Evolutionary conservation across 352 stramenopile genomes (phyloP), one percentile per base, ranked within the genome.

Genomic region (Globisporangium paddicum): DNA sequence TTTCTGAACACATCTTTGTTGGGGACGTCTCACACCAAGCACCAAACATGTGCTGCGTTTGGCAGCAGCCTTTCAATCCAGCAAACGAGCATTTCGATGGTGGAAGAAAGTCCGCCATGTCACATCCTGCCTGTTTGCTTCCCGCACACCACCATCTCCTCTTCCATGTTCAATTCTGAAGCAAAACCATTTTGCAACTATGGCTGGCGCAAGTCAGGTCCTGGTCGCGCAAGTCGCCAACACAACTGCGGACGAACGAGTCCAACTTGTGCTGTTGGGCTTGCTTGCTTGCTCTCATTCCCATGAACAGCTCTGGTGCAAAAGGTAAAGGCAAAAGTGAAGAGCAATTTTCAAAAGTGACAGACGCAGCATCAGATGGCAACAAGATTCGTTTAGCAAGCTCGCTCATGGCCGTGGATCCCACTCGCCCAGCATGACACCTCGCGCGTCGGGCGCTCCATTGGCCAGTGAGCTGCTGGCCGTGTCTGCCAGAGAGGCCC

Each of bases 391-490:
- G 45, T 11, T 34, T 11, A 11, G 7, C 45, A 32, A 16, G 8
- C 13, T 51, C 23, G 45, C n/a, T n/a, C n/a, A 50, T 16, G 26
- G 8, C 11, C 13, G 10, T 23, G 32, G 6, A 35, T 26, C 32
- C 44, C 23, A 38, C 14, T n/a, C 19, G 18, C n/a, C 28, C 28
- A 18, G 28, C 41, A 58, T 60, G 53, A 60, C 53, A 41, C 40
- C 28, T 48, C 16, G 28, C 53, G 53, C 41, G 53, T 60, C 53
- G 53, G 9, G 16, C 40, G n/a, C 26, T 25, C 23, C 18, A 60
- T 60, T 52, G 53, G 40, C 41, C 53, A 60, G 53, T 60, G 53
- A 60, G 53, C 40, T 25, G 35, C 51, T 35, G 28, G 3, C 28
- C 28, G 28, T 6, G 28, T 32, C 6, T 32, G 51, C 35, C 1